Base-by-base conservation (phyloP, 306 rosid genomes). In the Canavalia ensiformis region DNA sequence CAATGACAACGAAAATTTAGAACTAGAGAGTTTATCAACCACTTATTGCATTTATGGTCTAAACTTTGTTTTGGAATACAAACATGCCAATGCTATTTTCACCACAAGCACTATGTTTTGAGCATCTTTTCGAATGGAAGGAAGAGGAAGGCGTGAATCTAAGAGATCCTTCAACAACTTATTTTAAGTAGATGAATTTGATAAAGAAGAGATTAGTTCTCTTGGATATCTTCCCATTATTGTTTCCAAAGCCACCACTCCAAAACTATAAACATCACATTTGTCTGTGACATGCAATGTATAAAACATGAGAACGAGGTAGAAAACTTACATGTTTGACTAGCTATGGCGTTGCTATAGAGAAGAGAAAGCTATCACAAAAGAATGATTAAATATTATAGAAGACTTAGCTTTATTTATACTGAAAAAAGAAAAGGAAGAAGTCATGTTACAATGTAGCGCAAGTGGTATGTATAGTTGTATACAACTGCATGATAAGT, bases 21-120 rank as follows among this genome's bases (percentile, higher is more conserved):
- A 55, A 56, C 0, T 6, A 7, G 11, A 78, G 25, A 78, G 11
- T 3, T 80, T 37, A 0, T 18, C 8, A 35, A 18, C 63, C 6
- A 80, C 78, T 50, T 62, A 10, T 5, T 50, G 71, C 84, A 72
- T 80, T 39, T 79, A 60, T 3, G 84, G 83, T 11, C 66, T 49
- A 0, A 30, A 46, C 4, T 35, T 59, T 47, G 78, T 45, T 0
- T 46, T 4, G 0, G 64, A 28, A 34, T 2, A 0, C 28, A 80
- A 5, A 9, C 83, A 80, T 34, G 54, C 44, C 0, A 80, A 59
- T 8, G 78, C 72, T 11, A 37, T 0, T 10, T 45, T 10, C 6
- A 3, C 42, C 18, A 4, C 42, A 59, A 8, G 7, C 41, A 31
- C 2, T 29, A 59, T 59, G 8, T 59, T 41, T 59, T 59, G n/a